Conservation (phyloP, 2,329 filamentous ascomycete species). For the Paracoccidioides lutzii region DNA sequence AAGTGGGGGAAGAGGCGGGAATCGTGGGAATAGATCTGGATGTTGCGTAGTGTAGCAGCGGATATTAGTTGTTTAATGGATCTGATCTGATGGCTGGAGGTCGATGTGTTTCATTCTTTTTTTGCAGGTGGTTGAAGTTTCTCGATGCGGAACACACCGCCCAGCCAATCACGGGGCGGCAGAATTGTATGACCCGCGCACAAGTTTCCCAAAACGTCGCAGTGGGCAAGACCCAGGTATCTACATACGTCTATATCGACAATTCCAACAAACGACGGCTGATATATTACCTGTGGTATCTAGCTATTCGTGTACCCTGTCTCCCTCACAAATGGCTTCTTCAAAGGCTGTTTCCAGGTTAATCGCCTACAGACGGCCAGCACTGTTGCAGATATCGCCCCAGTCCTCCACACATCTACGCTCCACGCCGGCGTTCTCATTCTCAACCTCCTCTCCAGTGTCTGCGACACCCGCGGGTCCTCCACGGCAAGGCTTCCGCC, state of each 20-base stretch:
- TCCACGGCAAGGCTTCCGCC: slow-evolving; percentile 68
- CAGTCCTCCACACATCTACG: slow-evolving; percentile 23
- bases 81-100: neutral
- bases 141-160: slow-evolving; percentile 6
- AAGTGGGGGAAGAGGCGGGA: slow-evolving; percentile 3
- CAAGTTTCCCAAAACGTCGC: slow-evolving; percentile 14
- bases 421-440: slow-evolving; percentile 41
- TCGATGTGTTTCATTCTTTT: slow-evolving; percentile 13
- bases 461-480: slow-evolving; percentile 58
- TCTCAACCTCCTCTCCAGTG: slow-evolving; percentile 51
- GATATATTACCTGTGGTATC: neutral
- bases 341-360: slow-evolving; percentile 33
- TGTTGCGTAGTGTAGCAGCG: neutral
- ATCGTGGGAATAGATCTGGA: slow-evolving; percentile 2
- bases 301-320: slow-evolving; percentile 6
- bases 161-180: slow-evolving; percentile 26
- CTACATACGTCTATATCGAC: slow-evolving; percentile 8
- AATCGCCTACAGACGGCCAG: slow-evolving; percentile 29
- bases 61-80: neutral
- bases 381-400: slow-evolving; percentile 14
- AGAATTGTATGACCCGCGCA: slow-evolving; percentile 32
- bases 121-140: slow-evolving; percentile 4
- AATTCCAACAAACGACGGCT: slow-evolving; percentile 2
- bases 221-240: slow-evolving; percentile 14
- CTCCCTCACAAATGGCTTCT: slow-evolving; percentile 30